Base-by-base conservation (phyloP, 345 rosid species). In the Populus simonii region DNA sequence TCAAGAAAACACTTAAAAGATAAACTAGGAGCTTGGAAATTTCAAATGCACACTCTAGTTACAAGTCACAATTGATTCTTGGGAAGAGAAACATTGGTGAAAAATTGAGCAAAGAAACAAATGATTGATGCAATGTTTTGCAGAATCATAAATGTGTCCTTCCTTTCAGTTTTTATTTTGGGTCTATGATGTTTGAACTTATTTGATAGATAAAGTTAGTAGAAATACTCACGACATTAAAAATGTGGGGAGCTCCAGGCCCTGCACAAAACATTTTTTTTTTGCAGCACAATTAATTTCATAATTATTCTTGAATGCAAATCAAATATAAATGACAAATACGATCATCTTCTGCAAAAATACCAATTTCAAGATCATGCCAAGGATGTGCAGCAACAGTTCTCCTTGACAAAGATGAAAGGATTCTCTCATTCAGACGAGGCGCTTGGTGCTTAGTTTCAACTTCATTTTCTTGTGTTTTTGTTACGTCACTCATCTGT, bases 311-410 rank as follows among this genome's bases (percentile, higher is more conserved):
- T 20, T 33, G 47, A 10, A n/a, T 53, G 73, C 62, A 67, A 18
- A 80, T 29, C 5, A 72, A 59, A 62, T 66, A 70, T 20, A 49
- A 33, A 27, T 49, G 38, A 25, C 41, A 74, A 68, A 79, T 22
- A 72, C n/a, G 68, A 53, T 65, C 7, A 70, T 7, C 39, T 22
- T 43, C 11, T n/a, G 43, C 27, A 70, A 39, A 33, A 13, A 12
- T 88, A 93, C 99, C 99, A 75, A 93, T 89, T 81, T 96, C 98
- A 81, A 96, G 98, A 92, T 96, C 99, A 86, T 96, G 99, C 99
- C 98, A 96, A 49, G 99, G 98, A 86, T 96, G 99, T 68, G 98
- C 98, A 84, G 98, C 99, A 55, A 93, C 96, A n/a, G 97, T 93
- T 82, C 99, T 87, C 83, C 88, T 84, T 7, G 99, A 96, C 91